phyloP scores from a whole-genome alignment of 2,329 filamentous ascomycete species.

The Penicillium brevicompactum region DNA sequence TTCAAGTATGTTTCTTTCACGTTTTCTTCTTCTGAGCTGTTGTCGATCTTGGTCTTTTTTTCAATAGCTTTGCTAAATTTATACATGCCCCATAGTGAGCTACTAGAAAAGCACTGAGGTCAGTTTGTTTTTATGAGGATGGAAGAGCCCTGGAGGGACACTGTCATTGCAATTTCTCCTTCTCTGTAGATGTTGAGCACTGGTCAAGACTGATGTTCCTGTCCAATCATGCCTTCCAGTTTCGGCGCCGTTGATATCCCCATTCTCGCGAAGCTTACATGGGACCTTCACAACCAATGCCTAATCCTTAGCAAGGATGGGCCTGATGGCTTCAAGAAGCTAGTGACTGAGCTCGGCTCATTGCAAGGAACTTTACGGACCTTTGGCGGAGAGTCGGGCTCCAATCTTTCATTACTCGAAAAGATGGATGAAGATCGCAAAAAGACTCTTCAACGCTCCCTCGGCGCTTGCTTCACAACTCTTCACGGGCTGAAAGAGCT shows the following conservation, averaged over 20 bases:
- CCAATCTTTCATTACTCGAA: constrained; percentile 25
- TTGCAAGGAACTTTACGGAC: constrained; percentile 28
- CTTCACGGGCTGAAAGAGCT: constrained; percentile 27
- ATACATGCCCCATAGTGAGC: neutral
- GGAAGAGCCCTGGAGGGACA: neutral
- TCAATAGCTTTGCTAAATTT: constrained; percentile 3
- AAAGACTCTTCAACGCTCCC: constrained; percentile 25
- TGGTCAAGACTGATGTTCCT: neutral
- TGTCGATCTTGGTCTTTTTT: neutral
- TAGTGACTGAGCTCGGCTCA: constrained; percentile 30
- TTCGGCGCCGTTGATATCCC: constrained; percentile 26
- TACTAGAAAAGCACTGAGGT: neutral
- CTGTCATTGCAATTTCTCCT: neutral
- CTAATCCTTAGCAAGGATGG: constrained; percentile 27
- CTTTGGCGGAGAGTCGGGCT: constrained; percentile 28
- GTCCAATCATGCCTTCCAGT: constrained; percentile 21
- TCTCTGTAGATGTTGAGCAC: neutral
- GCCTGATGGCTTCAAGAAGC: constrained; percentile 31
- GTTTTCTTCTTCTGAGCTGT: neutral
- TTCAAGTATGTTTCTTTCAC: constrained; percentile 4
- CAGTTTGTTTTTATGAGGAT: neutral
- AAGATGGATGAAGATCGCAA: constrained; percentile 25
- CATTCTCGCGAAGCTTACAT: constrained; percentile 27
- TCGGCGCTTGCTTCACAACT: constrained; percentile 25
- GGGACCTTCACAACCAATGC: constrained; percentile 33